Conservation (phyloP, 306 rosid species). For the Rosa persica region DNA sequence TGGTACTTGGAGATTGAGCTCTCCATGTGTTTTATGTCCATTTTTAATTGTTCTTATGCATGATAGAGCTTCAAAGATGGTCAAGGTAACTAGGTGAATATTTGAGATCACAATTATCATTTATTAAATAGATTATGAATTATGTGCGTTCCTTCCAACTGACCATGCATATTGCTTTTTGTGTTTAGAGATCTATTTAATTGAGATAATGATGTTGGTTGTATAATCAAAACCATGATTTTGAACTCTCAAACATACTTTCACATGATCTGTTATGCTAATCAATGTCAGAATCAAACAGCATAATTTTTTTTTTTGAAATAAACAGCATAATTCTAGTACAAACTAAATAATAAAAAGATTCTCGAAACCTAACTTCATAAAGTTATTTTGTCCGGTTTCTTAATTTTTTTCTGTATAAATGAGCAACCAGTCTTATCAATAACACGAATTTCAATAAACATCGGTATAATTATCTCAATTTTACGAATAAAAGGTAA, state of each 20-base stretch:
- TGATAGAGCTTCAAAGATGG: background rate
- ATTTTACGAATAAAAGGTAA: no score
- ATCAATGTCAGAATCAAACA: background rate
- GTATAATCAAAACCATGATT: background rate
- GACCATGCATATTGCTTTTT: background rate
- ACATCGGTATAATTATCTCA: background rate
- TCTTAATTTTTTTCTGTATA: no score
- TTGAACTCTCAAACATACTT: background rate
- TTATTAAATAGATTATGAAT: background rate
- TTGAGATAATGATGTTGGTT: background rate
- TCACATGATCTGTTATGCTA: background rate
- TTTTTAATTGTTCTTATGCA: background rate
- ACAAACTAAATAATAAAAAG: background rate
- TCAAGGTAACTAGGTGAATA: background rate
- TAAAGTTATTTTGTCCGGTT: background rate
- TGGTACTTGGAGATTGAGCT: background rate
- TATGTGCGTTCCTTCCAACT: background rate
- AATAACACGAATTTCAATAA: background rate
- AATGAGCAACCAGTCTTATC: background rate
- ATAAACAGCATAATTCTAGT: background rate
- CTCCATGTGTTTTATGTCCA: background rate
- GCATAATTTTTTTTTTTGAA: background rate
- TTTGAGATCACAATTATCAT: background rate
- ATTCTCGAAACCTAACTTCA: background rate
- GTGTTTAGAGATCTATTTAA: background rate